phyloP scores from a whole-genome alignment of 805 yeast species.

The Zygosaccharomyces rouxii region DNA sequence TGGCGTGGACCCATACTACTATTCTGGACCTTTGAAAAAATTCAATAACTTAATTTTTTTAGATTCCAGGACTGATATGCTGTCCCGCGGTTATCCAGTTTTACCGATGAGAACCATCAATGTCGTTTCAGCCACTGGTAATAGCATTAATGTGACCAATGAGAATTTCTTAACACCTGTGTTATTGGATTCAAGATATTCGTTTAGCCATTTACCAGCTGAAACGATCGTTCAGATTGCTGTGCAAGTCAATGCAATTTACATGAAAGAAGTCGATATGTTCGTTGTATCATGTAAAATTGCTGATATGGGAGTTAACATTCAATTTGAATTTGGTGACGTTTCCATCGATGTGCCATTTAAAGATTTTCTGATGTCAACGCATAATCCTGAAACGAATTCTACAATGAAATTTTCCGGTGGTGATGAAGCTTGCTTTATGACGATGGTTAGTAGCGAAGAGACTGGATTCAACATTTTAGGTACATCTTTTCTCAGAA shows the following conservation, averaged over 20 bases:
- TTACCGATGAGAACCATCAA: constrained; percentile 45
- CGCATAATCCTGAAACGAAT: constrained; percentile 33
- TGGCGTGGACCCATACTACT: constrained; percentile 47
- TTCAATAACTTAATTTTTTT: constrained; percentile 48
- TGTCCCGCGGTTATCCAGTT: constrained; percentile 40
- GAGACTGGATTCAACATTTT: constrained; percentile 47
- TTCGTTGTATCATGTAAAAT: constrained; percentile 67
- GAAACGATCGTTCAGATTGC: constrained; percentile 57
- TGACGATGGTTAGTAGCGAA: constrained; percentile 48
- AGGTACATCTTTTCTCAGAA: constrained; percentile 55
- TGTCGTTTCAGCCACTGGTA: constrained; percentile 42
- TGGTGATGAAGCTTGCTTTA: constrained; percentile 55
- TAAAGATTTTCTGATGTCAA: constrained; percentile 41
- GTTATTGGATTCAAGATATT: constrained; percentile 52
- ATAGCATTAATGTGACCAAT: constrained; percentile 34
- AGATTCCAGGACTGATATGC: constrained; percentile 16
- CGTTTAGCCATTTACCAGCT: constrained; percentile 50
- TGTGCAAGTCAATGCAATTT: constrained; percentile 64
- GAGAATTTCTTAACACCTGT: constrained; percentile 46
- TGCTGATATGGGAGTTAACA: constrained; percentile 43
- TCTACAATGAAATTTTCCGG: constrained; percentile 44
- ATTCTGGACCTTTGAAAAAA: constrained; percentile 43
- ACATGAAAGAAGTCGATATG: constrained; percentile 40
- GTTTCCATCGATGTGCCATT: constrained; percentile 49
- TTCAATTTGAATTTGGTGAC: constrained; percentile 52